Conservation (phyloP, 306 rosid genomes). For the Neltuma alba region DNA sequence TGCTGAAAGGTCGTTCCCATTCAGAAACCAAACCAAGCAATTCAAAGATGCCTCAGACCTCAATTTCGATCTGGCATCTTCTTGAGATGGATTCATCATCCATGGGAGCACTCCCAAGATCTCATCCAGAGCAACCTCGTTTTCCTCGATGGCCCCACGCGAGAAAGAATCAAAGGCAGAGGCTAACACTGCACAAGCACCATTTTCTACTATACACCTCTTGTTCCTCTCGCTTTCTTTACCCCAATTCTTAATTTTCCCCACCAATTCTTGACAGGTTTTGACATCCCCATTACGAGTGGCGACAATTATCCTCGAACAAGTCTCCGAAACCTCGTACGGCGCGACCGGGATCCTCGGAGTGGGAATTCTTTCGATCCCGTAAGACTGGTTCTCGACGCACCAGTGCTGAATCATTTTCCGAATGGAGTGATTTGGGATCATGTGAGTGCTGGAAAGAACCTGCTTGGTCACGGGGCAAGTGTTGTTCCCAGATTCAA, state of each 20-base stretch:
- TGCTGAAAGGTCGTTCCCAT: slow-evolving; percentile 54
- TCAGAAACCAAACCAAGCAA: slow-evolving; percentile 53
- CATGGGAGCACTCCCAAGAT: slow-evolving; percentile 58
- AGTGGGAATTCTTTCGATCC: slow-evolving; percentile 84
- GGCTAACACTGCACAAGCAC: slow-evolving; percentile 46
- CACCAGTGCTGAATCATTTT: slow-evolving; percentile 91
- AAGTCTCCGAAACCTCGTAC: slow-evolving; percentile 51
- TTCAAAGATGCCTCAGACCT: slow-evolving; percentile 51
- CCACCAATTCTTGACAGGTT: slow-evolving; percentile 52
- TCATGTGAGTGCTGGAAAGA: slow-evolving; percentile 50
- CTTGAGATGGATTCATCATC: slow-evolving; percentile 50
- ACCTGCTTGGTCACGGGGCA: slow-evolving; percentile 75
- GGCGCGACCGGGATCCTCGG: slow-evolving; percentile 67
- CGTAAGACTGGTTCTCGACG: slow-evolving; percentile 60
- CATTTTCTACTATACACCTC: slow-evolving; percentile 51
- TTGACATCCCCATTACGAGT: slow-evolving; percentile 42
- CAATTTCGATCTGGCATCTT: slow-evolving; percentile 49
- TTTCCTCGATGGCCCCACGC: slow-evolving; percentile 29
- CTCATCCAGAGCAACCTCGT: slow-evolving; percentile 49
- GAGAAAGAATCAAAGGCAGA: slow-evolving; percentile 58
- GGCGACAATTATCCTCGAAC: slow-evolving; percentile 42
- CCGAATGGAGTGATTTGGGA: slow-evolving; percentile 77
- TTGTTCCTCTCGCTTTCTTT: slow-evolving; percentile 84
- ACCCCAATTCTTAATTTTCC: slow-evolving; percentile 68
- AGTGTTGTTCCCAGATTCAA: slow-evolving; percentile 64